Evolutionary conservation across 352 stramenopile species (phyloP).

Genomic region (Globisporangium nagaii): DNA sequence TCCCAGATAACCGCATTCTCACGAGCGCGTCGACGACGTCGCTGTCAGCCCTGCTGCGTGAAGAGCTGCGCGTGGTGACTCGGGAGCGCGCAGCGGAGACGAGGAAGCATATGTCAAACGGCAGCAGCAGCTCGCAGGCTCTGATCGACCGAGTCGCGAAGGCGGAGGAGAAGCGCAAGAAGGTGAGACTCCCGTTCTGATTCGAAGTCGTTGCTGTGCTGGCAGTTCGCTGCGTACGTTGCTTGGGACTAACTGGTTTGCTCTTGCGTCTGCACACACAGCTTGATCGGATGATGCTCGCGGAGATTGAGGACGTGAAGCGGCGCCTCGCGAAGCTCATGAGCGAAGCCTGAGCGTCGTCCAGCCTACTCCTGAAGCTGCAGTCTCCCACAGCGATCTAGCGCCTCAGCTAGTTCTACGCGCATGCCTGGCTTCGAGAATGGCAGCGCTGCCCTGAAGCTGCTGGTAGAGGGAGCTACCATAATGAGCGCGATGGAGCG

Average conservation of each 20-base stretch:
- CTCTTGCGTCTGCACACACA: constrained; percentile 6
- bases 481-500: too few relatives aligned
- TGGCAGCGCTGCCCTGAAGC: too few relatives aligned
- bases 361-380: too few relatives aligned
- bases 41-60: constrained; percentile 28
- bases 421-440: not conserved
- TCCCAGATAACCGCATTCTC: not conserved
- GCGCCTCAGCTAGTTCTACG: not conserved
- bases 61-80: constrained; percentile 24
- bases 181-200: constrained; percentile 26
- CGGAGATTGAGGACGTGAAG: constrained; percentile 63
- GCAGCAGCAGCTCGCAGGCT: constrained; percentile 11
- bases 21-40: constrained; percentile 12
- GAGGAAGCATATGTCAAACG: not conserved
- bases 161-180: constrained; percentile 52
- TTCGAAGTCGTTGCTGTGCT: not conserved
- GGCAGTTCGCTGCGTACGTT: too few relatives aligned
- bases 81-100: constrained; percentile 1
- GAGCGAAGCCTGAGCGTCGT: constrained; percentile 9
- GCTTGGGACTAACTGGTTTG: not conserved
- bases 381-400: too few relatives aligned
- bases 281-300: constrained; percentile 57
- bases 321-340: constrained; percentile 49
- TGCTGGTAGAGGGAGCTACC: too few relatives aligned
- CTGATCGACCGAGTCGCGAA: constrained; percentile 44